Percentiles rank a stretch among this genome's conserved stretches.
Conservation (phyloP, 257 asterid genomes). For the Solanum chiquidenum region DNA sequence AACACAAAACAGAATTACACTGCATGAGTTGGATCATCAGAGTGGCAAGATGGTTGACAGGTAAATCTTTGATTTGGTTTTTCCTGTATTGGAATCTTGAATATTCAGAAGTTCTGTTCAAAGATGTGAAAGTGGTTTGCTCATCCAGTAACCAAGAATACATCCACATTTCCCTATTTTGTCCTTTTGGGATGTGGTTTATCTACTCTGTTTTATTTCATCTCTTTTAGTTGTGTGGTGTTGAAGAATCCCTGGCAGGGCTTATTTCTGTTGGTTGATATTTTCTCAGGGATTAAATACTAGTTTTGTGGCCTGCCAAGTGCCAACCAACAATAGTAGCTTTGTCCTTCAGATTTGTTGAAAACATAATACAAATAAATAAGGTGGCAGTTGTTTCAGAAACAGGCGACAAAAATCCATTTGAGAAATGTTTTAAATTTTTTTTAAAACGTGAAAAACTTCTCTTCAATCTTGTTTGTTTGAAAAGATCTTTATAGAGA, state of each 20-base stretch:
- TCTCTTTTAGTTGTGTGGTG: background rate
- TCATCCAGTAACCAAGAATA: background rate
- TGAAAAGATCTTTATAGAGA: background rate
- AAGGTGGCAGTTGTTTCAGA: background rate
- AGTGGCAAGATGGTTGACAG: conserved; percentile 55
- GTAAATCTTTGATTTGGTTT: conserved; percentile 14
- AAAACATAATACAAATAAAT: background rate
- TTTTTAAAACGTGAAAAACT: background rate
- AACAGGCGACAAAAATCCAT: background rate
- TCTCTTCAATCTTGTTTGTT: background rate
- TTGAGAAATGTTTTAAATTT: background rate
- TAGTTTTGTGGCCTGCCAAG: background rate
- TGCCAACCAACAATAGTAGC: background rate
- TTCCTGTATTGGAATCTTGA: background rate
- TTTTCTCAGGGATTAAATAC: background rate
- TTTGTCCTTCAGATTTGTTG: background rate
- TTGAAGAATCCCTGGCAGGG: background rate
- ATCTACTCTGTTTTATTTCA: background rate
- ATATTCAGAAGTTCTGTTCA: background rate
- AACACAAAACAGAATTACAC: conserved; percentile 64
- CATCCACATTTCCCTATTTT: background rate
- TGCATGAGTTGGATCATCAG: conserved; percentile 63
- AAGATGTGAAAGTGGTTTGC: background rate
- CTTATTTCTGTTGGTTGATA: background rate
- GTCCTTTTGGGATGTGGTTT: background rate